These are phyloP conservation scores for Elongisporangium prolatum DNA, from an alignment of 352 stramenopile genomes.

Conservation along the genomic window DNA sequence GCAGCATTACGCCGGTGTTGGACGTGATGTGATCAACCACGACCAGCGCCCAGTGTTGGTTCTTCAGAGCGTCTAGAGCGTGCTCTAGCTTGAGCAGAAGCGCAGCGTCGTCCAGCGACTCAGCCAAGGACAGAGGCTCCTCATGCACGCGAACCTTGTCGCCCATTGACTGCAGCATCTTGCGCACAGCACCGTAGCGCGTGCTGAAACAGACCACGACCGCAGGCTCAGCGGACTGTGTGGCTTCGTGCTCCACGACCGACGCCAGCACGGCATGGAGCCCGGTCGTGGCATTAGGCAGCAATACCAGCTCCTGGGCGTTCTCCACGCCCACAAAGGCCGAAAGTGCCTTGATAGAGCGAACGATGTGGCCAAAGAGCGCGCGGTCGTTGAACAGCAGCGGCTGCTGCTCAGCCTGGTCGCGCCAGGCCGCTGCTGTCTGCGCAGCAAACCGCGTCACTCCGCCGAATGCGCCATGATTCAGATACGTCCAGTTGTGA, in stretches of 20 bases:
- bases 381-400: slow-evolving; percentile 91
- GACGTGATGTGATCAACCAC: slow-evolving; percentile 93
- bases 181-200: slow-evolving; percentile 91
- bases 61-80: slow-evolving; percentile 19
- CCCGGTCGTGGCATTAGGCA: slow-evolving; percentile 87
- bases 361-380: slow-evolving; percentile 87
- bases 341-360: slow-evolving; percentile 73
- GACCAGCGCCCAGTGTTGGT: slow-evolving; percentile 44
- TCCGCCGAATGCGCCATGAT: slow-evolving; percentile 93
- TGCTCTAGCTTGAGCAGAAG: slow-evolving; percentile 34
- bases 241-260: slow-evolving; percentile 16
- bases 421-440: slow-evolving; percentile 74
- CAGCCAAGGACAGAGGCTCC: slow-evolving; percentile 54
- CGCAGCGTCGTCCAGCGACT: slow-evolving; percentile 51
- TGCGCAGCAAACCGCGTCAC: slow-evolving; percentile 59
- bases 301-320: slow-evolving; percentile 60
- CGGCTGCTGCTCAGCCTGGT: slow-evolving; percentile 82
- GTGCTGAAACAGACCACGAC: slow-evolving; percentile 76
- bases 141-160: slow-evolving; percentile 37
- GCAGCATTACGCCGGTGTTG: slow-evolving; percentile 89
- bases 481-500: slow-evolving; percentile 87
- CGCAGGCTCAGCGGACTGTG: slow-evolving; percentile 8
- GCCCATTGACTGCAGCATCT: slow-evolving; percentile 74
- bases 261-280: slow-evolving; percentile 84
- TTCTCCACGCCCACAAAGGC: slow-evolving; percentile 49